These are phyloP conservation scores for Cladosporium austrohemisphaericum DNA, from an alignment of 2,329 filamentous ascomycete genomes.

Conservation along the genomic window DNA sequence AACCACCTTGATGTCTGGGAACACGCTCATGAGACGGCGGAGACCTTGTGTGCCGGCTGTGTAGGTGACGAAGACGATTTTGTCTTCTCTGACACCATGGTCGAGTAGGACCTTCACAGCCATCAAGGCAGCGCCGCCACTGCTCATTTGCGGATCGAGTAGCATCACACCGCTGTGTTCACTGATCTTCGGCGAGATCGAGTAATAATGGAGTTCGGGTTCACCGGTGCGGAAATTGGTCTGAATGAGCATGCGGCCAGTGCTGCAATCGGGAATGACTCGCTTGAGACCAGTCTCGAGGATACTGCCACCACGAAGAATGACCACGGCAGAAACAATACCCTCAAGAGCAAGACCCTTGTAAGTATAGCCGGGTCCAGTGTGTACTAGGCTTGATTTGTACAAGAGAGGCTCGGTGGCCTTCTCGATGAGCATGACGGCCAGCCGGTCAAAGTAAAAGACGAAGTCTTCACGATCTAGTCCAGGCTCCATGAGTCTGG, in stretches of 20 bases:
- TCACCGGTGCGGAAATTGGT: conserved; percentile 76
- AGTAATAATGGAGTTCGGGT: conserved; percentile 87
- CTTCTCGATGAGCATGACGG: conserved; percentile 78
- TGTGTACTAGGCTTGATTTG: conserved; percentile 59
- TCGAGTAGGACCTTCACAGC: conserved; percentile 93
- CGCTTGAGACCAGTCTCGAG: conserved; percentile 84
- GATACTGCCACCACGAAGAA: conserved; percentile 82
- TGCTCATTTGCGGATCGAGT: conserved; percentile 91
- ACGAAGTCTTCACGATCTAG: conserved; percentile 86
- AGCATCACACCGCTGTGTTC: conserved; percentile 77
- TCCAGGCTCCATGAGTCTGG: conserved; percentile 76
- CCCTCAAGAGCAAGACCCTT: conserved; percentile 67
- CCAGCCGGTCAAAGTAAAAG: conserved; percentile 92
- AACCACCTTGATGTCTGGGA: conserved; percentile 81
- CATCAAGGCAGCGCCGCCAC: conserved; percentile 83
- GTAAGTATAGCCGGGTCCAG: conserved; percentile 62
- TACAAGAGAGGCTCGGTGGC: conserved; percentile 71
- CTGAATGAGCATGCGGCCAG: conserved; percentile 85
- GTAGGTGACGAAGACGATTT: conserved; percentile 90
- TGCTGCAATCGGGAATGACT: conserved; percentile 88
- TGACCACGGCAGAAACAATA: conserved; percentile 76
- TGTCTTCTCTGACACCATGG: conserved; percentile 79
- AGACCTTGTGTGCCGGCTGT: conserved; percentile 80
- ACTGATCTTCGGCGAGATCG: conserved; percentile 69
- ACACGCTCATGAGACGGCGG: conserved; percentile 81